Evolutionary conservation across 306 rosid species (phyloP), one percentile per base, ranked within the genome.

Genomic region (Gillenia trifoliata): DNA sequence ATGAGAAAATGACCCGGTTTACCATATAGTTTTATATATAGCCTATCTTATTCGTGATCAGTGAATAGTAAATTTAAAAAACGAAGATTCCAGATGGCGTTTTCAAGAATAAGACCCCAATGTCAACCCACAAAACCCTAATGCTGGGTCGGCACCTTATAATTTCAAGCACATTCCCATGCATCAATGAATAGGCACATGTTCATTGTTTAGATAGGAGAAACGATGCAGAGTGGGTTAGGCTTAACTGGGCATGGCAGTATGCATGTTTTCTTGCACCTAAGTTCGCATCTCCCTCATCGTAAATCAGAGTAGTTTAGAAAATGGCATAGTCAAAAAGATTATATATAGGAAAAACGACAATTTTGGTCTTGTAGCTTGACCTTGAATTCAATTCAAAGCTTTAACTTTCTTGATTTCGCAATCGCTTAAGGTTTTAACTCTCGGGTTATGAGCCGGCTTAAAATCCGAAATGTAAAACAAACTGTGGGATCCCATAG

Each of bases 1-100:
- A 62, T 40, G 50, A 70, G 75, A 60, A 61, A 61, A 28, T 61
- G 66, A 34, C 57, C 16, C 16, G 70, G 41, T 68, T 49, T 60
- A 61, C 22, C 33, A 45, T 45, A 38, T 30, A 61, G 56, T 15
- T n/a, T 20, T 47, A 7, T 16, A 33, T 47, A 7, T 16, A 33
- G 23, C 55, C 31, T 47, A n/a, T 9, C 13, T 43, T 19, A 59
- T 13, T 40, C 30, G 19, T 29, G 47, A 52, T 1, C 33, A 41
- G 54, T 29, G 16, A 28, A 15, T 40, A 30, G 12, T 64, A 26
- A 19, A 64, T 8, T 11, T 33, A 10, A 33, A 33, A 33, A 20
- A 28, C 34, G 8, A 33, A 64, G 47, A 33, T 64, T 33, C 47
- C 68, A 33, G 17, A 30, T 17, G 13, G 40, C 22, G 66, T 62